Evolutionary conservation across 108 stramenopile species (phyloP).

Genomic region (Cyclotella choctawhatcheeana): DNA sequence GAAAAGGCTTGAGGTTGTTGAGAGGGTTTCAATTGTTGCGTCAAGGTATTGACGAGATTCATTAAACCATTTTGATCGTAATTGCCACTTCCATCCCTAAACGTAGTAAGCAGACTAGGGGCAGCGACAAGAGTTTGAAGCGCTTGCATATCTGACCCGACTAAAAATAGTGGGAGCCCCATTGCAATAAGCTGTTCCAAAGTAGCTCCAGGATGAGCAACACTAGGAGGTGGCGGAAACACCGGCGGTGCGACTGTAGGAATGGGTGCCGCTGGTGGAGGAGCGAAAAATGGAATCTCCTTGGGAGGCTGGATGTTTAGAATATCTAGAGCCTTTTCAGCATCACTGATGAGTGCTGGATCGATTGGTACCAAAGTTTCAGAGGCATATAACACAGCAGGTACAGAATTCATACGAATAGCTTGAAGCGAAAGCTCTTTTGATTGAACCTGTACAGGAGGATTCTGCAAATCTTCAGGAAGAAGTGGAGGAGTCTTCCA

Average conservation of each 20-base stretch:
- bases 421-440: slow-evolving; percentile 66
- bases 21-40: slow-evolving; percentile 50
- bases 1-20: slow-evolving; percentile 21
- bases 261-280: slow-evolving; percentile 52
- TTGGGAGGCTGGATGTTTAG: slow-evolving; percentile 60
- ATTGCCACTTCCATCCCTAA: slow-evolving; percentile 75
- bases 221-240: slow-evolving; percentile 6
- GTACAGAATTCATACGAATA: slow-evolving; percentile 58
- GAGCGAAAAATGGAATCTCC: slow-evolving; percentile 82
- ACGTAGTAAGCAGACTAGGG: slow-evolving; percentile 73
- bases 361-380: slow-evolving; percentile 68
- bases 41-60: slow-evolving; percentile 79
- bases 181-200: slow-evolving; percentile 42
- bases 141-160: slow-evolving; percentile 79
- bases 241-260: slow-evolving; percentile 19
- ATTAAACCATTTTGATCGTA: slow-evolving; percentile 80
- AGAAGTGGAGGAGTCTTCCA: slow-evolving; percentile 49
- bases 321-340: slow-evolving; percentile 83
- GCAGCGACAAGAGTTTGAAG: slow-evolving; percentile 80
- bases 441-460: slow-evolving; percentile 67
- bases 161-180: slow-evolving; percentile 64
- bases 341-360: slow-evolving; percentile 74
- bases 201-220: slow-evolving; percentile 42
- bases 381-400: slow-evolving; percentile 54
- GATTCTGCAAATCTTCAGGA: slow-evolving; percentile 54